Conservation (phyloP, 148 eudicot species). For the Rhododendron williamsianum region DNA sequence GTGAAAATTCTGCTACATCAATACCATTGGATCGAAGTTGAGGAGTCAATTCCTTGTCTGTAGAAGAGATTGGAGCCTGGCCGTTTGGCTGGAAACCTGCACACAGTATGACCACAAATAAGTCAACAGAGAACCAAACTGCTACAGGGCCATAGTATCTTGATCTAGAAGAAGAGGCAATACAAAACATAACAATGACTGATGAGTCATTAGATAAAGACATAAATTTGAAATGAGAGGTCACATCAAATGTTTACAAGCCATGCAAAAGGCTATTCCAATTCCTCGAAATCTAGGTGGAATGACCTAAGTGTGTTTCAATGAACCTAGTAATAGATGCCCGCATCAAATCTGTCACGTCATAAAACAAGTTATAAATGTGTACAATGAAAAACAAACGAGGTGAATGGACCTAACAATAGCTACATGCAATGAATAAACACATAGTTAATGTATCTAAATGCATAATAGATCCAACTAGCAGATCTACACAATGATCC, state of each 20-base stretch:
- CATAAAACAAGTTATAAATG: neutral
- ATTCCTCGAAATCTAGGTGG: neutral
- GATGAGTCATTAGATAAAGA: neutral
- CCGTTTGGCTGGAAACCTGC: neutral
- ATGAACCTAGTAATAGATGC: neutral
- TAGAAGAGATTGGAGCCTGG: conserved; percentile 7
- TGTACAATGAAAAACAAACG: neutral
- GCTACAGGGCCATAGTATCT: neutral
- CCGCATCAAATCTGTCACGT: neutral
- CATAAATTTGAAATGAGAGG: neutral
- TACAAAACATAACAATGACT: neutral
- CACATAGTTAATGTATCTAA: neutral
- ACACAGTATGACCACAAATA: neutral
- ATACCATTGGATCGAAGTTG: neutral
- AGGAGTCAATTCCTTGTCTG: neutral
- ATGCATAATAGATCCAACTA: neutral
- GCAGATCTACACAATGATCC: neutral
- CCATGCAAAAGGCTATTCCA: neutral
- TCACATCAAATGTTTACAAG: neutral
- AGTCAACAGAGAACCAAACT: neutral
- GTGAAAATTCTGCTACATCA: neutral
- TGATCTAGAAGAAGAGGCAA: neutral
- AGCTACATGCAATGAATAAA: neutral
- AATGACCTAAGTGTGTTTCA: neutral
- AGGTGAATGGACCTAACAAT: neutral